phyloP scores from a whole-genome alignment of 2,329 filamentous ascomycete species.

The Fusarium nodosum region DNA sequence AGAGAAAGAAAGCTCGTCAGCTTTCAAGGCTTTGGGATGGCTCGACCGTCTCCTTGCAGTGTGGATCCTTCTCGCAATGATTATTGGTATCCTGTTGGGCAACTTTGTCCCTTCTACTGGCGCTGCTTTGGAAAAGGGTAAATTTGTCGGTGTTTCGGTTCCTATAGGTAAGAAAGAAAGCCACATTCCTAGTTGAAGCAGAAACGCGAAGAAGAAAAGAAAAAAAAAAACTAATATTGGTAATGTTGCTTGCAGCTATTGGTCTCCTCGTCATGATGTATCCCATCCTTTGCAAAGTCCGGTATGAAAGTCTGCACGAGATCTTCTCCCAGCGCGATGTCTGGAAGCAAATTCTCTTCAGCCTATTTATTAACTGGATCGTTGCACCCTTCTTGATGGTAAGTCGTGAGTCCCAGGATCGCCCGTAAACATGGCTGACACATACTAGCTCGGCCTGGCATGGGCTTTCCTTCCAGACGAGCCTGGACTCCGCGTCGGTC shows the following conservation, averaged over 20 bases:
- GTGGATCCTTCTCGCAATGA: conserved; percentile 86
- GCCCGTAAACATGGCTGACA: conserved; percentile 19
- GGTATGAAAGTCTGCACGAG: conserved; percentile 79
- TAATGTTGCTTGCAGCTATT: conserved; percentile 65
- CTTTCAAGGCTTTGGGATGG: conserved; percentile 68
- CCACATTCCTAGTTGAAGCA: no score
- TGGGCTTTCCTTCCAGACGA: conserved; percentile 77
- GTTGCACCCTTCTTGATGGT: conserved; percentile 87
- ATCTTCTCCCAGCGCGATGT: conserved; percentile 72
- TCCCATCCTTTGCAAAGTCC: conserved; percentile 89
- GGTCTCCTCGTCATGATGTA: conserved; percentile 95
- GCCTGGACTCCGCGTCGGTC: conserved; percentile 70
- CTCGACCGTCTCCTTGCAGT: conserved; percentile 75
- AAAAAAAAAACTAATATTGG: background rate
- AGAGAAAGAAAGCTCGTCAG: conserved; percentile 49
- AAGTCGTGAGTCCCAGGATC: conserved; percentile 41
- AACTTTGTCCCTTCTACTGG: conserved; percentile 78
- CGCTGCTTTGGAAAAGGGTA: conserved; percentile 74
- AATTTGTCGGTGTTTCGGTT: conserved; percentile 77
- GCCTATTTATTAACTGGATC: conserved; percentile 84
- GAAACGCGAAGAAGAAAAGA: no score
- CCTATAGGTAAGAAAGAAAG: conserved; percentile 66
- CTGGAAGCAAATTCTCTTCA: conserved; percentile 86
- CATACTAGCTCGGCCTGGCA: conserved; percentile 69
- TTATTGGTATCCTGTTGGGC: conserved; percentile 78